Conservation (phyloP, 2,329 filamentous ascomycete species). For the Clonostachys solani region DNA sequence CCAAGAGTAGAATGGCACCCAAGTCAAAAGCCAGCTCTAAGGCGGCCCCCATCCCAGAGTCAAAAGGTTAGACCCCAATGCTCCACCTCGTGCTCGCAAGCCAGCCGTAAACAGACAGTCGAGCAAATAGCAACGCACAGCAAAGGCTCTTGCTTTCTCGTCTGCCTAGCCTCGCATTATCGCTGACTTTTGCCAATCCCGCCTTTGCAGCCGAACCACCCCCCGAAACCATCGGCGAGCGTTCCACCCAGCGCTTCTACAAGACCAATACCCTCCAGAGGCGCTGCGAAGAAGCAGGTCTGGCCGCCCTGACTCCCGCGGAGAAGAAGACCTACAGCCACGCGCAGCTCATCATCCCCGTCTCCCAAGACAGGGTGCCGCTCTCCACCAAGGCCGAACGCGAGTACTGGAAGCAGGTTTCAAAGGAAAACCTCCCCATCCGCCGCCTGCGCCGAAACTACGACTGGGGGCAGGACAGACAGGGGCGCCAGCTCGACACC, state of each 20-base stretch:
- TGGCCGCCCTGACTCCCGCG: slow-evolving; percentile 37
- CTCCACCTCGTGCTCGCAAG: not conserved
- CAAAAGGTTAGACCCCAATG: slow-evolving; percentile 11
- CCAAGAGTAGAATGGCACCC: slow-evolving; percentile 23
- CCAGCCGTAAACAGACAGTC: too few relatives aligned
- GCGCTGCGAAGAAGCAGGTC: slow-evolving; percentile 35
- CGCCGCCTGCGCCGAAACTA: slow-evolving; percentile 33
- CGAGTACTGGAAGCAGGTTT: slow-evolving; percentile 54
- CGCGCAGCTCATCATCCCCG: slow-evolving; percentile 37
- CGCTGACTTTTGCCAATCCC: not conserved
- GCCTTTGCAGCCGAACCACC: slow-evolving; percentile 14
- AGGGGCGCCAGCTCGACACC: slow-evolving; percentile 42
- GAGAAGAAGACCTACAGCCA: slow-evolving; percentile 46
- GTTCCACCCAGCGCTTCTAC: slow-evolving; percentile 40
- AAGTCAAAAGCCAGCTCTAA: slow-evolving; percentile 29
- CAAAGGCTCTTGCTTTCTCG: too few relatives aligned
- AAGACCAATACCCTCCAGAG: slow-evolving; percentile 44
- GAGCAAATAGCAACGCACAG: too few relatives aligned
- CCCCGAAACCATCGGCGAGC: slow-evolving; percentile 43
- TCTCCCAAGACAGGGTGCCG: slow-evolving; percentile 24
- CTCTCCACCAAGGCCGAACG: slow-evolving; percentile 44
- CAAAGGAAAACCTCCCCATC: slow-evolving; percentile 45
- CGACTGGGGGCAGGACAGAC: slow-evolving; percentile 46
- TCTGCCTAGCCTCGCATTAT: not conserved
- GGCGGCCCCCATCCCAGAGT: slow-evolving; percentile 12